A percentile compares a stretch with the other conserved stretches of the same genome.
These are phyloP conservation scores for Penicillium sp. DNA, from an alignment of 2,329 filamentous ascomycete genomes.

Conservation along the genomic window DNA sequence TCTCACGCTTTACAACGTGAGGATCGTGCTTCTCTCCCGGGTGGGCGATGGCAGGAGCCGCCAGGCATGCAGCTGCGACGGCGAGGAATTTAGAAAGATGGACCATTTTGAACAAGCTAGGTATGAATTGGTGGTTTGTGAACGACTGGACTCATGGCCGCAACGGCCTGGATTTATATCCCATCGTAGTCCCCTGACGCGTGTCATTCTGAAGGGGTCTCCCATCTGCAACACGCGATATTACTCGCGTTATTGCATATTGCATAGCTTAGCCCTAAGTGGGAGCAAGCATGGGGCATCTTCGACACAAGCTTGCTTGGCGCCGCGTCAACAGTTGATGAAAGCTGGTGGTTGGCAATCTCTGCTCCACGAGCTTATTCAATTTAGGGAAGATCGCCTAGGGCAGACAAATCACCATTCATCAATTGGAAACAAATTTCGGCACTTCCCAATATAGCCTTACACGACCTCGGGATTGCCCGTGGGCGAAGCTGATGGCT, in stretches of 20 bases:
- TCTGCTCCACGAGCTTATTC: slow-evolving; percentile 14
- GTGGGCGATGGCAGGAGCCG: slow-evolving; percentile 23
- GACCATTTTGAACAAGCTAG: slow-evolving; percentile 10
- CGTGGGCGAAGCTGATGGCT: not conserved
- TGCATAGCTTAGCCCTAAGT: not conserved
- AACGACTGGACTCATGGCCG: not conserved
- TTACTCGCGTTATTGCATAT: not conserved
- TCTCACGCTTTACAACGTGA: slow-evolving; percentile 23
- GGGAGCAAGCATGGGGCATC: not conserved
- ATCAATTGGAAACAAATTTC: not conserved
- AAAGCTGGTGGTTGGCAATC: not conserved
- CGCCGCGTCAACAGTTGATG: slow-evolving; percentile 10
- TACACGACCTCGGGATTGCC: not conserved
- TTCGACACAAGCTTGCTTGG: slow-evolving; percentile 5
- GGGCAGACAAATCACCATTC: not conserved
- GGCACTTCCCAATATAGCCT: not conserved
- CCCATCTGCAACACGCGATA: not conserved
- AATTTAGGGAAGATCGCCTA: slow-evolving; percentile 1
- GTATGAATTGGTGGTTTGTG: too few relatives aligned
- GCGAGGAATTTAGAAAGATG: slow-evolving; percentile 25
- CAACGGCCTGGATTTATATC: slow-evolving; percentile 1
- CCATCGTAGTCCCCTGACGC: not conserved
- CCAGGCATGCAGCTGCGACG: slow-evolving; percentile 23
- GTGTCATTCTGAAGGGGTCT: not conserved
- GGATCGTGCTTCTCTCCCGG: slow-evolving; percentile 28